Conservation (phyloP, 2,329 filamentous ascomycete genomes). For the Davidsoniella neocaledoniae region DNA sequence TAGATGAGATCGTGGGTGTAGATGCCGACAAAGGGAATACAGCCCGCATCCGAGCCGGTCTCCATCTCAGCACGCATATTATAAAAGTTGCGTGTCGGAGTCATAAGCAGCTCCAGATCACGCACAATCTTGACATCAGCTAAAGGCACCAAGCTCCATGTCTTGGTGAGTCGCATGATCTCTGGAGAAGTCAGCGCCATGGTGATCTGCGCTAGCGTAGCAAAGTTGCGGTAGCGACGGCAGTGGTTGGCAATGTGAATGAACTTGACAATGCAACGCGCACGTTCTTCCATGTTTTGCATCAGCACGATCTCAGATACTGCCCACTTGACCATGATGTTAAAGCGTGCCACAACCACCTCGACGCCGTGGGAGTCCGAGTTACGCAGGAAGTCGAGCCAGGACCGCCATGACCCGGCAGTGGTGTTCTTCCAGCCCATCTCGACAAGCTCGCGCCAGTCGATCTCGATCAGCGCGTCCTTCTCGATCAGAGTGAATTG, state of each 20-base stretch:
- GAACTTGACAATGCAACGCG: constrained; percentile 60
- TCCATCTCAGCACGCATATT: constrained; percentile 70
- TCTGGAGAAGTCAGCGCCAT: constrained; percentile 63
- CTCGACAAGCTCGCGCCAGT: constrained; percentile 75
- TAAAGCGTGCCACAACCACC: constrained; percentile 72
- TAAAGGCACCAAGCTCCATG: constrained; percentile 53
- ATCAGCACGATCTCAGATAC: constrained; percentile 67
- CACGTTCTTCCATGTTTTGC: constrained; percentile 52
- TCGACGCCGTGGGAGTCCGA: constrained; percentile 61
- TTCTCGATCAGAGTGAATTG: constrained; percentile 79
- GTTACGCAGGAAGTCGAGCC: constrained; percentile 65
- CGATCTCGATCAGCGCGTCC: constrained; percentile 69
- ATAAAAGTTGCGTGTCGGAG: constrained; percentile 63
- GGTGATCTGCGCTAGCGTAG: constrained; percentile 66
- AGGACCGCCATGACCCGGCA: constrained; percentile 50
- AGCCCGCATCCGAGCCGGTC: constrained; percentile 45
- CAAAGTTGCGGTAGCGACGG: constrained; percentile 62
- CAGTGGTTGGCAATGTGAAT: constrained; percentile 69
- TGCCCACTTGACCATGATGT: constrained; percentile 77
- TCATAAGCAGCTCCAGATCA: constrained; percentile 56
- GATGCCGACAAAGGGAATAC: constrained; percentile 69
- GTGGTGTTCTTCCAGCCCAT: constrained; percentile 63
- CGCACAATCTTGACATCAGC: constrained; percentile 48
- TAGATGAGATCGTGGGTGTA: constrained; percentile 75
- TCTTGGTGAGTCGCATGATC: constrained; percentile 47